Conservation (phyloP, 23 red algal species). For the Gracilaria gracilis region DNA sequence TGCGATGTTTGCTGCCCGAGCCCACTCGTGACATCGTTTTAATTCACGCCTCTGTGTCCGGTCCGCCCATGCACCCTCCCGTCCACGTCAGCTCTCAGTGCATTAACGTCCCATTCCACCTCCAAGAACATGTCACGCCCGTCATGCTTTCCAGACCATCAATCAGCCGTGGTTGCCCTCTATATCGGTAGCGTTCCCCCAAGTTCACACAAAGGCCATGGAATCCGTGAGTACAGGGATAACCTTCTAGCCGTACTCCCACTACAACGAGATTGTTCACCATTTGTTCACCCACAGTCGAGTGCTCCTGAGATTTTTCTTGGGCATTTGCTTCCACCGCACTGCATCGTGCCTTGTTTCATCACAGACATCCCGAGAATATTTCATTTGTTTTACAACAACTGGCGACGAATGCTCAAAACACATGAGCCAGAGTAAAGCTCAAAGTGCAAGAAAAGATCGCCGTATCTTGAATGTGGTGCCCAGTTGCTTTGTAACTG, state of each 20-base stretch:
- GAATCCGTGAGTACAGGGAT: background rate
- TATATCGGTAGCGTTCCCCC: background rate
- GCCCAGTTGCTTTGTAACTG: background rate
- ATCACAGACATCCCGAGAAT: too few species aligned
- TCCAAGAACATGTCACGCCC: background rate
- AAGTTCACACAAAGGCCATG: background rate
- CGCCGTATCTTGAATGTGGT: background rate
- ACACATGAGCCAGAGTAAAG: constrained; percentile 3
- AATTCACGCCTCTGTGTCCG: background rate
- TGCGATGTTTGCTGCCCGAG: background rate
- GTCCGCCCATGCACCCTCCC: background rate
- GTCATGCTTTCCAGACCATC: constrained; percentile 2
- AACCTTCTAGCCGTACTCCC: background rate
- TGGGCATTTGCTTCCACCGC: background rate
- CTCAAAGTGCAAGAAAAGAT: background rate
- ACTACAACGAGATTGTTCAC: background rate
- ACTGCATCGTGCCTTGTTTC: background rate
- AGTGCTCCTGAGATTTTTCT: background rate
- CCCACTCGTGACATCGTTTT: background rate
- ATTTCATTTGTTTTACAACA: background rate
- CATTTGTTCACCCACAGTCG: background rate
- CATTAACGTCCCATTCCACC: background rate
- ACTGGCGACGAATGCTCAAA: background rate
- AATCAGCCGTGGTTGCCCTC: background rate
- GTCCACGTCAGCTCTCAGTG: background rate